Conservation (phyloP, 495 filamentous ascomycete species). For the Aspergillus taichungensis region DNA sequence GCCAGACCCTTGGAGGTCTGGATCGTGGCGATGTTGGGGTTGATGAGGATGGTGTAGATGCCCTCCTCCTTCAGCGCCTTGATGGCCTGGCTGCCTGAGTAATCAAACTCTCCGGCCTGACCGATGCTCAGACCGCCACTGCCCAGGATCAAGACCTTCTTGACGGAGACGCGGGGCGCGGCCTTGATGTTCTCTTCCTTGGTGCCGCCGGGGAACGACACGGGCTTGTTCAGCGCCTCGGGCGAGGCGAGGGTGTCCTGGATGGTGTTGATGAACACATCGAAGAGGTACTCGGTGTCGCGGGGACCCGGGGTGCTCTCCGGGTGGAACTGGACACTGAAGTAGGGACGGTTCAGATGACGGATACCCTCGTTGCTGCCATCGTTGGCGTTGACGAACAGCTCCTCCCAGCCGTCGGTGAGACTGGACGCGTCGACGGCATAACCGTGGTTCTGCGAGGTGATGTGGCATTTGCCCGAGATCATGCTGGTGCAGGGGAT, state of each 20-base stretch:
- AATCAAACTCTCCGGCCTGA: constrained; percentile 98
- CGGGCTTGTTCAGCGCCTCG: constrained; percentile 55
- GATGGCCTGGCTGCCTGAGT: constrained; percentile 86
- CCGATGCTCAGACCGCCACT: constrained; percentile 95
- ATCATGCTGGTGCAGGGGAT: constrained; percentile 94
- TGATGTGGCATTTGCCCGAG: constrained; percentile 94
- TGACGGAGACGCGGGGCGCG: constrained; percentile 71
- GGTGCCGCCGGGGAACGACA: constrained; percentile 78
- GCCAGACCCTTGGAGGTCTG: constrained; percentile 93
- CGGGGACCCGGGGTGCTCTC: constrained; percentile 92
- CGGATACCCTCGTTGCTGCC: constrained; percentile 96
- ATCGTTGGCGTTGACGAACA: constrained; percentile 97
- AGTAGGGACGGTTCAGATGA: constrained; percentile 76
- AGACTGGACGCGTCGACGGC: constrained; percentile 76
- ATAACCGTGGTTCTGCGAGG: constrained; percentile 95
- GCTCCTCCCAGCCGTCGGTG: constrained; percentile 73
- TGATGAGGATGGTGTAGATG: constrained; percentile 91
- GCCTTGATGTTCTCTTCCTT: constrained; percentile 64
- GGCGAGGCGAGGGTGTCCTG: constrained; percentile 52
- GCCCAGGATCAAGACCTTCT: constrained; percentile 96
- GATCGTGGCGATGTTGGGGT: constrained; percentile 98
- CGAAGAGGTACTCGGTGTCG: constrained; percentile 95
- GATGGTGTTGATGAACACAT: constrained; percentile 88
- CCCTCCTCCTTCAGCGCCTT: constrained; percentile 97
- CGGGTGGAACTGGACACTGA: constrained; percentile 98